Conservation (phyloP, 805 yeast species). For the Saturnispora gosingensis region DNA sequence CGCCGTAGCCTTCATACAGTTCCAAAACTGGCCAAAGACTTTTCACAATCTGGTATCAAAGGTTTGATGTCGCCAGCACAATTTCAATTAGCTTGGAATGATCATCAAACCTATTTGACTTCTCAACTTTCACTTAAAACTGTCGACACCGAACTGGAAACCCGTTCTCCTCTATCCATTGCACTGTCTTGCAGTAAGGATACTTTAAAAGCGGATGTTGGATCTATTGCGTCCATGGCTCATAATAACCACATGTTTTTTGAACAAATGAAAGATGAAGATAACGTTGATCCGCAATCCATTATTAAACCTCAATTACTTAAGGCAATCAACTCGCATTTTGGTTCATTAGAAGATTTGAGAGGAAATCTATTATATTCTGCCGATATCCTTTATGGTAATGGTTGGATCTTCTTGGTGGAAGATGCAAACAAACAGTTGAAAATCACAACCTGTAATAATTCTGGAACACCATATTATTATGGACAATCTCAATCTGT, state of each 20-base stretch:
- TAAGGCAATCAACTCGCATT: constrained; percentile 29
- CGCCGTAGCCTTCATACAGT: constrained; percentile 5
- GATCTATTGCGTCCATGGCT: constrained; percentile 83
- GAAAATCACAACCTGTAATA: constrained; percentile 46
- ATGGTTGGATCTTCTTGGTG: constrained; percentile 70
- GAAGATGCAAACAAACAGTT: constrained; percentile 56
- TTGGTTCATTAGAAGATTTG: constrained; percentile 41
- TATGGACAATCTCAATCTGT: constrained; percentile 59
- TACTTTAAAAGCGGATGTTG: constrained; percentile 56
- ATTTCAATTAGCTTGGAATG: constrained; percentile 67
- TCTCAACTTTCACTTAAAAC: constrained; percentile 55
- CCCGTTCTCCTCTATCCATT: constrained; percentile 65
- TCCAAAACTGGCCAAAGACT: background rate
- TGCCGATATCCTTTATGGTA: constrained; percentile 49
- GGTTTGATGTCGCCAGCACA: constrained; percentile 61
- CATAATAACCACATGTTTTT: constrained; percentile 89
- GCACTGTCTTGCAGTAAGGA: constrained; percentile 56
- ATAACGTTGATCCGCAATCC: constrained; percentile 15
- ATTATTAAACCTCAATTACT: constrained; percentile 20
- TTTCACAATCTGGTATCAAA: constrained; percentile 38
- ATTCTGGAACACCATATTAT: constrained; percentile 72
- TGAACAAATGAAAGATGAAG: constrained; percentile 39
- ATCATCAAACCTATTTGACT: constrained; percentile 62
- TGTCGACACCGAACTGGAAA: constrained; percentile 71
- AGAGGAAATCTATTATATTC: constrained; percentile 38